Evolutionary conservation across 2,329 filamentous ascomycete species (phyloP), one percentile per base, ranked within the genome.

Genomic region (Emergomyces pasteurianus): DNA sequence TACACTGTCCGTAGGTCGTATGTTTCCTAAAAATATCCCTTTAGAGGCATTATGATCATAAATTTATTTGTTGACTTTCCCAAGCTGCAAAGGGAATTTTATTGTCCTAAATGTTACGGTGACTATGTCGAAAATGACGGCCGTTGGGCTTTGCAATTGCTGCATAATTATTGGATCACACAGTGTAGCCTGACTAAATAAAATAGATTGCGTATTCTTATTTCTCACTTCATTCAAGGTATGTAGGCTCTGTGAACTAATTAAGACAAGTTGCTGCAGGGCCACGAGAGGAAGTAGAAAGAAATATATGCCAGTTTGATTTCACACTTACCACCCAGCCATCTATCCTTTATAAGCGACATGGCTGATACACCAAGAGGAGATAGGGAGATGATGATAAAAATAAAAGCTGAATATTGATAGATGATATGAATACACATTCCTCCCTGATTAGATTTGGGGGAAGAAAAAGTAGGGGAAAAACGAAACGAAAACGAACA

Each of bases 341-440:
- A 28, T 31, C 28, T 28, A 36, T 36, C 23, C 10, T 21, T 36
- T 21, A 38, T 54, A 14, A 6, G 47, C 28, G 4, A 36, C 26
- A 31, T n/a, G 4, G 28, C 12, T 21, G 8, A 53, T 31, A 36
- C 18, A 57, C 31, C 14, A 58, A n/a, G 26, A 18, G 40, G 54
- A 31, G 34, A 12, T 3, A n/a, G n/a, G 8, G 23, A 54, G n/a
- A 18, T 12, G 50, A 54, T 23, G 34, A 23, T 23, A 54, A 34
- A 38, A 28, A 58, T 9, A 10, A 34, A 28, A 40, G n/a, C 26
- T 46, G 50, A 49, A 49, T 4, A 49, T 36, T 28, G 57, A 46
- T 40, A 61, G 38, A 58, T 43, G n/a, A n/a, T n/a, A 58, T 28
- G 38, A 43, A 42, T 58, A 58, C 38, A 58, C 36, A 34, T 28